These are phyloP conservation scores for Blastobotrys persicus DNA, from an alignment of 1,139 yeast genomes.

Conservation along the genomic window DNA sequence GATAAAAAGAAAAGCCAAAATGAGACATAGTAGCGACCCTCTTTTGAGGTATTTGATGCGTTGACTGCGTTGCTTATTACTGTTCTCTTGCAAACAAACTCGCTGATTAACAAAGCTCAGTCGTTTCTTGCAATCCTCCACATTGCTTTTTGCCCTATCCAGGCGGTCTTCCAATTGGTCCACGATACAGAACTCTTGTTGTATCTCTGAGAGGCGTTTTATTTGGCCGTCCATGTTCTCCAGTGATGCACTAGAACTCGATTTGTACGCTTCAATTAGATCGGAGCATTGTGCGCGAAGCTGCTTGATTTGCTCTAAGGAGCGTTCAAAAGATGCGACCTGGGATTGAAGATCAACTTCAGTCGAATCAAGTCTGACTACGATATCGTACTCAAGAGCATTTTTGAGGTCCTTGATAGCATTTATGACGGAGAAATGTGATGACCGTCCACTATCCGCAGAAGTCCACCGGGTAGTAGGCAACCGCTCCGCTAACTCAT, in stretches of 20 bases:
- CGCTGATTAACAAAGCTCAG: slow-evolving; percentile 23
- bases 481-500: neutral
- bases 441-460: neutral
- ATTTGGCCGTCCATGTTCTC: slow-evolving; percentile 21
- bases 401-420: slow-evolving; percentile 19
- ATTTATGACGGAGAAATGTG: neutral
- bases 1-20: slow-evolving; percentile 35
- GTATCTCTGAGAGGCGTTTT: slow-evolving; percentile 20
- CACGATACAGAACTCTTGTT: slow-evolving; percentile 23
- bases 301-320: slow-evolving; percentile 22
- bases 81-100: slow-evolving; percentile 27
- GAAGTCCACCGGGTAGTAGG: slow-evolving; percentile 1
- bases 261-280: slow-evolving; percentile 18
- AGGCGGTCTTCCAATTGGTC: slow-evolving; percentile 27
- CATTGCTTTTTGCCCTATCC: slow-evolving; percentile 21
- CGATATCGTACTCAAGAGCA: slow-evolving; percentile 25
- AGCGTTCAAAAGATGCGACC: slow-evolving; percentile 21
- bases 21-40: slow-evolving; percentile 31
- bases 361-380: slow-evolving; percentile 22
- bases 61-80: slow-evolving; percentile 29
- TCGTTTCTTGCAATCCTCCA: slow-evolving; percentile 28
- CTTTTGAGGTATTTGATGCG: slow-evolving; percentile 27
- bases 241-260: slow-evolving; percentile 18
- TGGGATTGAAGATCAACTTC: slow-evolving; percentile 20
- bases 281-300: slow-evolving; percentile 22